These are phyloP conservation scores for Wickerhamomyces bisporus DNA, from an alignment of 805 yeast species.

Conservation along the genomic window DNA sequence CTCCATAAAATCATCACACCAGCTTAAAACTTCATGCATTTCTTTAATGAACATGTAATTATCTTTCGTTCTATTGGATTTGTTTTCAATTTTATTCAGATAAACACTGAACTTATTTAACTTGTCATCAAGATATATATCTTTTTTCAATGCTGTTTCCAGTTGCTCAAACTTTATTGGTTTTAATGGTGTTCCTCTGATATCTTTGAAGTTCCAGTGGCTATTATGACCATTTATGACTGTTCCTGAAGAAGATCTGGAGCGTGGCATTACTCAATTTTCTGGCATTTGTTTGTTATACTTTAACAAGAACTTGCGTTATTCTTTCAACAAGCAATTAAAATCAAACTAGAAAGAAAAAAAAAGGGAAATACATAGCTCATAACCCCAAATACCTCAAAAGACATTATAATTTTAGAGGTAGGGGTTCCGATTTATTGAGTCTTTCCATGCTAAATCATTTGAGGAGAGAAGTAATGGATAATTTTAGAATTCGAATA, in stretches of 20 bases:
- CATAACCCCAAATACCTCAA: too few species aligned
- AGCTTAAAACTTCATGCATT: slow-evolving; percentile 13
- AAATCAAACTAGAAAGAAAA: too few species aligned
- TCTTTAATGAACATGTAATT: slow-evolving; percentile 8
- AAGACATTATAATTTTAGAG: too few species aligned
- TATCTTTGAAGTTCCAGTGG: slow-evolving; percentile 6
- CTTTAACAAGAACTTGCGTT: too few species aligned
- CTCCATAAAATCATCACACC: slow-evolving; percentile 16
- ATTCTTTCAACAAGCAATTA: too few species aligned
- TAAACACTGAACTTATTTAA: slow-evolving; percentile 12
- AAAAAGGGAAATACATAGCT: too few species aligned
- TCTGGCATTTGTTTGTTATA: too few species aligned
- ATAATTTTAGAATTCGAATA: too few species aligned
- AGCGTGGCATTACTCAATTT: not conserved
- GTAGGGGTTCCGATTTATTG: too few species aligned
- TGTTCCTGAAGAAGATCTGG: not conserved
- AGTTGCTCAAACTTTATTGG: slow-evolving; percentile 12
- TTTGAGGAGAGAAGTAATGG: too few species aligned
- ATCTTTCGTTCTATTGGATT: slow-evolving; percentile 7
- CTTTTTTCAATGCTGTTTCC: slow-evolving; percentile 10
- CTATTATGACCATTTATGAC: not conserved
- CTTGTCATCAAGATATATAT: slow-evolving; percentile 14
- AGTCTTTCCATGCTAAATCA: too few species aligned
- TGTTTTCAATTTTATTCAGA: slow-evolving; percentile 21
- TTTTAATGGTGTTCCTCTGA: slow-evolving; percentile 16